Conservation (phyloP, 208 protist species). For the Leishmania lainsoni region DNA sequence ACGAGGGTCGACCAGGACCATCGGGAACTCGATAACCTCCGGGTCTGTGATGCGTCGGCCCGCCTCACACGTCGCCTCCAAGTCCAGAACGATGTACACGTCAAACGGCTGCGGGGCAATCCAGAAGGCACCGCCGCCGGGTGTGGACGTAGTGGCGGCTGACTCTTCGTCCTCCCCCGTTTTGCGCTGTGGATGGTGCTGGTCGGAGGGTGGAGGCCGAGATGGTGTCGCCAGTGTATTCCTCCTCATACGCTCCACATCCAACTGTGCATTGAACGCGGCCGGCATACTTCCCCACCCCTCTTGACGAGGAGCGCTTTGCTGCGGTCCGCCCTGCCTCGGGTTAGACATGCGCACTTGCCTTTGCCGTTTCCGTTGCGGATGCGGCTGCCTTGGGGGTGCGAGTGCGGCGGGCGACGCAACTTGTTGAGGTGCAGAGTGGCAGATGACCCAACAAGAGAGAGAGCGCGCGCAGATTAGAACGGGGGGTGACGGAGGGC, state of each 20-base stretch:
- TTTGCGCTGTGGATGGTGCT: not conserved
- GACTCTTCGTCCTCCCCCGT: not conserved
- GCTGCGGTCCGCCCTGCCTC: not conserved
- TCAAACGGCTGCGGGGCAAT: constrained; percentile 38
- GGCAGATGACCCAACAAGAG: not conserved
- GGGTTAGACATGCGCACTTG: not conserved
- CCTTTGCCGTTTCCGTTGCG: not conserved
- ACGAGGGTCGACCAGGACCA: constrained; percentile 76
- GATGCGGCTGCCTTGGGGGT: not conserved
- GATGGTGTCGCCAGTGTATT: constrained; percentile 1
- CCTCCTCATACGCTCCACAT: constrained; percentile 13
- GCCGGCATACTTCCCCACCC: constrained; percentile 16
- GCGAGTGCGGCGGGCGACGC: not conserved
- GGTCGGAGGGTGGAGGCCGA: not conserved
- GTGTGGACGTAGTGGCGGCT: not conserved
- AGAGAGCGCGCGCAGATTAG: not conserved
- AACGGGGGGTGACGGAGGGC: not conserved
- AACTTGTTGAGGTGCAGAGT: not conserved
- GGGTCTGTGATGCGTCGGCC: constrained; percentile 35
- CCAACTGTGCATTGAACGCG: constrained; percentile 20
- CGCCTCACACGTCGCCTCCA: constrained; percentile 94
- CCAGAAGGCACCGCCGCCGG: not conserved
- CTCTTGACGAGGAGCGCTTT: not conserved
- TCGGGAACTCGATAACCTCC: constrained; percentile 91
- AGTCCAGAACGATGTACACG: constrained; percentile 92